phyloP scores from a whole-genome alignment of 805 yeast genomes.

The Kregervanrija pseudodelftensis region DNA sequence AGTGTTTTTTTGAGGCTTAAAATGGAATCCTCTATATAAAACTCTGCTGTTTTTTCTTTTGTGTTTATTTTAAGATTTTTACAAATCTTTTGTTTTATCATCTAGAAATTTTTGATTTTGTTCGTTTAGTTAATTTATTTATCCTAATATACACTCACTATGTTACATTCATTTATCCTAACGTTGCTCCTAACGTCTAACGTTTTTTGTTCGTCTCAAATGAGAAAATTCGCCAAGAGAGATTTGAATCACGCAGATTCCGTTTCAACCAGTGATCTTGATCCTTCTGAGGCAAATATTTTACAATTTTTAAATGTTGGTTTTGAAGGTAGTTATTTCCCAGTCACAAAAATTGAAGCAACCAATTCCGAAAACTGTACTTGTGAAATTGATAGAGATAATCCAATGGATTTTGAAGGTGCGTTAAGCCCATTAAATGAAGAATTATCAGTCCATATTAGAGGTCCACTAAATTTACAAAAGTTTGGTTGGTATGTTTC shows the following conservation, averaged over 20 bases:
- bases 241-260: not conserved
- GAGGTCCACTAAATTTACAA: slow-evolving; percentile 62
- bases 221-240: no score
- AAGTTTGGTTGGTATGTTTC: slow-evolving; percentile 59
- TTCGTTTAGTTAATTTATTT: no score
- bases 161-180: no score
- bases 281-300: slow-evolving; percentile 29
- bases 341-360: slow-evolving; percentile 38
- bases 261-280: slow-evolving; percentile 2
- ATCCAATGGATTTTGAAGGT: slow-evolving; percentile 40
- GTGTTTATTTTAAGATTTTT: no score
- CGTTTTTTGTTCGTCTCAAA: no score
- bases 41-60: no score
- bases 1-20: no score
- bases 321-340: slow-evolving; percentile 42
- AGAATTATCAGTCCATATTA: slow-evolving; percentile 67
- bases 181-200: no score
- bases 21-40: no score
- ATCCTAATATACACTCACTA: no score
- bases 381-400: slow-evolving; percentile 33
- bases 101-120: no score
- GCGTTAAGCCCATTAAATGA: slow-evolving; percentile 58
- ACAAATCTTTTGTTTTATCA: no score
- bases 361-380: slow-evolving; percentile 38
- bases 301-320: slow-evolving; percentile 51